Base-by-base conservation (phyloP, 176 grass and related monocot genomes). In the Aechmea fasciata region DNA sequence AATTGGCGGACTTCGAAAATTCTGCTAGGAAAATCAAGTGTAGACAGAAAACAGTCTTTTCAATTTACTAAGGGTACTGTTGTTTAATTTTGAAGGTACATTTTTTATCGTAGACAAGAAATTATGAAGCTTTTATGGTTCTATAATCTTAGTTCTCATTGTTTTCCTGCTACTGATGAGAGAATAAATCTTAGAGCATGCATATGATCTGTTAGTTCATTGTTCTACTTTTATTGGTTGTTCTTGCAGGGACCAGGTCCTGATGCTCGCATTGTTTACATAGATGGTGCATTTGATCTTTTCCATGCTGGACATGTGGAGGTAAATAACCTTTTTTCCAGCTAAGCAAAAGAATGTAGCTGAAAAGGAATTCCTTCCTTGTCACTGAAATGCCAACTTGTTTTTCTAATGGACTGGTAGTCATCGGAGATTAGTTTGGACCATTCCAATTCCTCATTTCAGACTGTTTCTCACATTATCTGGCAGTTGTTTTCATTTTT, bases 291-390 rank as follows among this genome's bases (percentile, higher is more conserved):
- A 41, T 99, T 93, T 80, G 90, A 99, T 90, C 82, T 93, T 48
- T 88, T 99, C 48, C 94, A 99, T 83, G 90, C 94, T 75, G 94
- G 94, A 65, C 84, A 99, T 82, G 94, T 99, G 41, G 94, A 99
- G 94, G 90, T 99, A 83, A 22, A 61, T 24, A 79, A 73, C 64
- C 24, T 66, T 24, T 70, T 68, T 2, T 18, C 49, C 65, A 75
- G 51, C 17, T 61, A 61, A 61, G 20, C 15, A 61, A 19, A 61
- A 55, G 52, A 55, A 3, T 13, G 17, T 18, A 61, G 20, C 15
- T 61, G 55, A 61, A n/a, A 61, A 61, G 17, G 55, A 61, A 19
- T 61, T 61, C 17, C 3, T 10, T 57, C 13, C 55, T 10, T 61
- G 17, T 61, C 20, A 19, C n/a, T 61, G 55, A 19, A 61, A 61